Evolutionary conservation across 2,329 filamentous ascomycete genomes (phyloP).

Genomic region (Hymenoscyphus repandus): DNA sequence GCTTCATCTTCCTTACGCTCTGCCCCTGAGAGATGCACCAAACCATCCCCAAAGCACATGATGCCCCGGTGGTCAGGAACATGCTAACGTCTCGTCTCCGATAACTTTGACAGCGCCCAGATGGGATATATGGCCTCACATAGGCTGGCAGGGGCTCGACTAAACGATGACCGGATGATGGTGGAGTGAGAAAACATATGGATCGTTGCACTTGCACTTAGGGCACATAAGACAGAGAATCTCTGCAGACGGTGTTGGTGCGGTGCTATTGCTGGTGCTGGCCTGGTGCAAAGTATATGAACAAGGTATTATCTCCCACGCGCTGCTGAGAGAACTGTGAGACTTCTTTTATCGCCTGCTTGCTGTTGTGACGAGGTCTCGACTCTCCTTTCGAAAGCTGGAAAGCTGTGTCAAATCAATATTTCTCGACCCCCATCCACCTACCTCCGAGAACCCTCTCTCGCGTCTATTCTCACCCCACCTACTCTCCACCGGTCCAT

Average conservation of each 20-base stretch:
- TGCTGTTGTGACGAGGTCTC: no score
- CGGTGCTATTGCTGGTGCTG: neutral
- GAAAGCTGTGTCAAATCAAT: no score
- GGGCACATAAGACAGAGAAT: neutral
- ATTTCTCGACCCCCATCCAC: neutral
- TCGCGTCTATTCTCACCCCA: neutral
- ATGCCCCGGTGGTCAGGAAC: neutral
- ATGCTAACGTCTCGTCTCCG: neutral
- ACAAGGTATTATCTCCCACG: no score
- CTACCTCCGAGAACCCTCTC: neutral
- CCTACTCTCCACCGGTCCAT: neutral
- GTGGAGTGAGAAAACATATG: neutral
- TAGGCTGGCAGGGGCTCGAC: neutral
- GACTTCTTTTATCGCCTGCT: no score
- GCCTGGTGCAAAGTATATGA: neutral
- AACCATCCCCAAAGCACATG: neutral
- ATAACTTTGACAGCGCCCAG: neutral
- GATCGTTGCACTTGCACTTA: neutral
- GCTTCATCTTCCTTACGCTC: no score
- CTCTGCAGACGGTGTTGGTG: neutral
- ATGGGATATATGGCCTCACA: neutral
- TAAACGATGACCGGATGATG: neutral
- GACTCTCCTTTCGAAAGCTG: no score
- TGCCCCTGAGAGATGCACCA: no score
- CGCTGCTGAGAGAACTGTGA: no score